Conservation (phyloP, 2,329 filamentous ascomycete species). For the Calonectria hawksworthii region DNA sequence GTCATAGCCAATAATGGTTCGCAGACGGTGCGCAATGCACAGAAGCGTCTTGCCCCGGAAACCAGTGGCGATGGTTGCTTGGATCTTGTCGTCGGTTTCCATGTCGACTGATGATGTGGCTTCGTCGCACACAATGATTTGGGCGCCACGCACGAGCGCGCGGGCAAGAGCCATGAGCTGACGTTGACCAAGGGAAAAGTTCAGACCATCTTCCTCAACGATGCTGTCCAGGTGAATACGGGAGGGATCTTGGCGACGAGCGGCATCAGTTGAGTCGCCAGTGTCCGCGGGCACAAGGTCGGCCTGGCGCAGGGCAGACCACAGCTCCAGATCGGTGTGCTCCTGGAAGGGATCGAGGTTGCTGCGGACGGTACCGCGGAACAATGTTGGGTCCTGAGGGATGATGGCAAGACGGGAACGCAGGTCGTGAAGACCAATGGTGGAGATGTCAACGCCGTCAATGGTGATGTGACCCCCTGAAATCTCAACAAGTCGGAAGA, state of each 20-base stretch:
- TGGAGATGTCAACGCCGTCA: conserved; percentile 78
- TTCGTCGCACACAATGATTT: conserved; percentile 97
- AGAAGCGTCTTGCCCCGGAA: conserved; percentile 91
- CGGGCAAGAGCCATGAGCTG: conserved; percentile 96
- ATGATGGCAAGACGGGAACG: conserved; percentile 85
- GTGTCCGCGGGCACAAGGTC: conserved; percentile 74
- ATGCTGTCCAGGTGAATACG: conserved; percentile 86
- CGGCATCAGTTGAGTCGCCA: conserved; percentile 76
- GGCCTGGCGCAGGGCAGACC: conserved; percentile 82
- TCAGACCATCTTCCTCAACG: conserved; percentile 95
- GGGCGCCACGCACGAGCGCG: conserved; percentile 87
- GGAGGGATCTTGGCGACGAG: conserved; percentile 75
- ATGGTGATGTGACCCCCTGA: conserved; percentile 74
- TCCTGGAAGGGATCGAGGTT: conserved; percentile 88
- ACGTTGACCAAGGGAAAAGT: conserved; percentile 94
- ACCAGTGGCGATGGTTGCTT: conserved; percentile 85
- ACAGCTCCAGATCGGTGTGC: conserved; percentile 82
- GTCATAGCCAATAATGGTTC: conserved; percentile 95
- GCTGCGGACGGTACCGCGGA: conserved; percentile 82
- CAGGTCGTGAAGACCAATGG: conserved; percentile 80
- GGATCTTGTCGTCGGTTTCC: conserved; percentile 97
- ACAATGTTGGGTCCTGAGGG: conserved; percentile 86
- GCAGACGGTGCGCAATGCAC: conserved; percentile 92
- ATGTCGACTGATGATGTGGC: conserved; percentile 95
- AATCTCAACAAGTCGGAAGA: conserved; percentile 82